Evolutionary conservation across 352 stramenopile genomes (phyloP).

Genomic region (Aphanomyces invadans): DNA sequence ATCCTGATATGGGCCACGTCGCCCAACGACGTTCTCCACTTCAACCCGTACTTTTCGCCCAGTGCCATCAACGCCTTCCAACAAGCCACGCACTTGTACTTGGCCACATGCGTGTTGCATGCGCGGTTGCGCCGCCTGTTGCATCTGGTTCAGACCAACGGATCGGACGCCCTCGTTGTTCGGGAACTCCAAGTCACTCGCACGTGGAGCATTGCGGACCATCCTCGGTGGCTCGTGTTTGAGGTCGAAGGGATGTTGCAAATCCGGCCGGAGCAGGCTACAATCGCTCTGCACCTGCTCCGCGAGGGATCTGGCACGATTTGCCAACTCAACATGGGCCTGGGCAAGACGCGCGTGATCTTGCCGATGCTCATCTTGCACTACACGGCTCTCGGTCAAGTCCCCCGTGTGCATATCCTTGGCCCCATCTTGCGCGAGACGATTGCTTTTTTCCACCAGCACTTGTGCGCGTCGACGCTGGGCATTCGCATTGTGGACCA

Average conservation of each 20-base stretch:
- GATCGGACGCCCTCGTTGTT: slow-evolving; percentile 32
- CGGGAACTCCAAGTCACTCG: slow-evolving; percentile 45
- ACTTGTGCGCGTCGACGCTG: slow-evolving; percentile 40
- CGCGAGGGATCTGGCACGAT: slow-evolving; percentile 44
- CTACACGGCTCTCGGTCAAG: slow-evolving; percentile 30
- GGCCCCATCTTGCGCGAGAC: slow-evolving; percentile 53
- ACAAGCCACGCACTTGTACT: neutral
- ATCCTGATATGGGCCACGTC: neutral
- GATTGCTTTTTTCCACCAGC: slow-evolving; percentile 51
- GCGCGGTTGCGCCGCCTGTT: neutral
- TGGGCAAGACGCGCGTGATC: slow-evolving; percentile 85
- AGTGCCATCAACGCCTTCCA: neutral
- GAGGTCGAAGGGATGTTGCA: slow-evolving; percentile 73
- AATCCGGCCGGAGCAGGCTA: slow-evolving; percentile 76
- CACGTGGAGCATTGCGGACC: slow-evolving; percentile 41
- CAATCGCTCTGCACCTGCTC: slow-evolving; percentile 68
- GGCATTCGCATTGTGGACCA: slow-evolving; percentile 44
- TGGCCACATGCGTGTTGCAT: neutral
- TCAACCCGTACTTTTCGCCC: slow-evolving; percentile 1
- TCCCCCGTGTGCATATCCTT: slow-evolving; percentile 61
- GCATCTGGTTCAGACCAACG: neutral
- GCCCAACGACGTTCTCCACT: neutral
- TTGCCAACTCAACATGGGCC: slow-evolving; percentile 82
- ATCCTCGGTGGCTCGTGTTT: slow-evolving; percentile 82
- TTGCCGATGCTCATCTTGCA: slow-evolving; percentile 83